Conservation (phyloP, 768 basidiomycete species). For the Macrolepiota albuminosa region DNA sequence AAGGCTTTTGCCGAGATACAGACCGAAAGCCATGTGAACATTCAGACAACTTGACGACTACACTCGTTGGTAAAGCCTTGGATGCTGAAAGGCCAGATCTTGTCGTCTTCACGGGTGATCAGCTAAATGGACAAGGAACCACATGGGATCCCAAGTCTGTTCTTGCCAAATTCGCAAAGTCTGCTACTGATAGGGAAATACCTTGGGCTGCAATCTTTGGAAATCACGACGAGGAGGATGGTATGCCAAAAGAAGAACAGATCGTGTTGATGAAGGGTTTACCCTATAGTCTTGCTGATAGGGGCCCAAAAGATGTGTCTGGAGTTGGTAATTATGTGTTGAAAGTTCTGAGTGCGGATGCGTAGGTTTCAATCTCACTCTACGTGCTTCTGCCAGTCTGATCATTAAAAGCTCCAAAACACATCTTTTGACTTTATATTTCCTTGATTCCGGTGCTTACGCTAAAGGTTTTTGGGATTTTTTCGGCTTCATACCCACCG, state of each 20-base stretch:
- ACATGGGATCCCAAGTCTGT: constrained; percentile 88
- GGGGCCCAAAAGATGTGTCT: constrained; percentile 79
- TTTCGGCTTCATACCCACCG: constrained; percentile 61
- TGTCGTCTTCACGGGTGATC: constrained; percentile 91
- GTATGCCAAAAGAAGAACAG: constrained; percentile 58
- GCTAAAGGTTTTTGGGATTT: constrained; percentile 53
- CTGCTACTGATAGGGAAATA: constrained; percentile 68
- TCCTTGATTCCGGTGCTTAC: constrained; percentile 86
- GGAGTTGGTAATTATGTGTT: constrained; percentile 91
- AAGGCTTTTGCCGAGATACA: constrained; percentile 76
- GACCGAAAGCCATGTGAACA: constrained; percentile 47
- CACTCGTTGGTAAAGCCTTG: constrained; percentile 65
- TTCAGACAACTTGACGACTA: constrained; percentile 78
- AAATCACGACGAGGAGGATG: constrained; percentile 87
- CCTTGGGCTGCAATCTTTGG: constrained; percentile 95
- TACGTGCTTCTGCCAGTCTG: background rate
- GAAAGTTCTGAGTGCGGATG: constrained; percentile 78
- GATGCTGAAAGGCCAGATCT: constrained; percentile 85
- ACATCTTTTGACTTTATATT: constrained; percentile 86
- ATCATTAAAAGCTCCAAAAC: constrained; percentile 60
- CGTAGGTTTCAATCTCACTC: constrained; percentile 44
- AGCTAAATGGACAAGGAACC: constrained; percentile 87
- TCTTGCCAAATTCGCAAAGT: constrained; percentile 80
- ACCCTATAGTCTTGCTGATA: constrained; percentile 80
- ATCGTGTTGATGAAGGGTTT: constrained; percentile 66